Base-by-base conservation (phyloP, 2,329 filamentous ascomycete genomes). In the Xylariomycetidae sp. region DNA sequence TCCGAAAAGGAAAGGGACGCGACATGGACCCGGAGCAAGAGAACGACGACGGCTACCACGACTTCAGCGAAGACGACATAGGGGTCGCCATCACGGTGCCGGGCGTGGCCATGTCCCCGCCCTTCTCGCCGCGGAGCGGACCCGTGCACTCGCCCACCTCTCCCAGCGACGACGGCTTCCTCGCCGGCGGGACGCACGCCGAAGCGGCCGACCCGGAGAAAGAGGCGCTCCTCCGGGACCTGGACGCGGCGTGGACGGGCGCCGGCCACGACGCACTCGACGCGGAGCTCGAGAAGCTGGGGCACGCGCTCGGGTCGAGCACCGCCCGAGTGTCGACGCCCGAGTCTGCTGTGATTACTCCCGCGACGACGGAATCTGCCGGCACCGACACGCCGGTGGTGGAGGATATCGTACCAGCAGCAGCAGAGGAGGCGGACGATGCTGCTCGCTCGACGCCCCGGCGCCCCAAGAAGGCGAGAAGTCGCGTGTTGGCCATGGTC, bases 401-500 rank as follows among this genome's bases (percentile, higher is more conserved):
- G n/a, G 20, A 23, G 12, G 20, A 23, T 23, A 12, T 8, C 20
- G 12, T 23, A 23, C 10, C 6, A 26, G 25, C 25, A 26, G 25
- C 25, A 26, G 25, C 25, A 26, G 25, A 9, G 13, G 13, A 26
- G 25, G 14, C 25, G 20, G 25, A 26, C 25, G 25, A 8, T 14
- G 8, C 8, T 13, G 25, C 8, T 9, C 8, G 10, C 9, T 16
- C 7, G 26, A 16, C 26, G 19, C 29, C 13, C 16, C 18, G 15
- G 19, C n/a, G 12, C 35, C 38, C 31, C 59, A 65, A 15, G 6
- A 53, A 54, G 37, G 61, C 67, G 8, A 51, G 58, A 43, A 67
- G 66, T 10, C 53, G 64, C 22, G 74, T 78, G 18, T 50, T 73
- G 29, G 61, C 65, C 28, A 74, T 78, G 70, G 71, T 78, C 24